Evolutionary conservation across 768 basidiomycete species (phyloP), one percentile per base, ranked within the genome.

Genomic region (Megacollybia marginata): DNA sequence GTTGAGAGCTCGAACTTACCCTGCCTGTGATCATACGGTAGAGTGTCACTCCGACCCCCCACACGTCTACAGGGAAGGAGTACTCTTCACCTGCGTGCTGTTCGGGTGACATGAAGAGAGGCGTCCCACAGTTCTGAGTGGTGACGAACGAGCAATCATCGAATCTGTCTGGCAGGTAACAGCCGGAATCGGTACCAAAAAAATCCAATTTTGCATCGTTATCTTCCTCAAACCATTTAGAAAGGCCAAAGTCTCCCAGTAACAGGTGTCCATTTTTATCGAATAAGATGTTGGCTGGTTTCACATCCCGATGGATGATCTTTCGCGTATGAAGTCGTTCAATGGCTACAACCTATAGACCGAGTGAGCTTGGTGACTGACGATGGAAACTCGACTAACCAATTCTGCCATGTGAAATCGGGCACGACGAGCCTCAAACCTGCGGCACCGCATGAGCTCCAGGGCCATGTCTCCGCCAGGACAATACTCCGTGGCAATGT

Each of bases 1-100:
- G 9, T 48, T 4, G 31, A 9, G 11, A 28, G 11, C 34, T 13
- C n/a, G 54, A 8, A 52, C 62, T 48, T 42, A 67, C 68, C 43
- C 73, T 66, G 9, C 87, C 88, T 0, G 80, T 80, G 38, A 91
- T 69, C 46, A 93, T 73, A 36, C 80, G 78, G 61, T 85, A 85
- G 4, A 92, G 73, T 28, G 88, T 74, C 46, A 88, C 78, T 0
- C 86, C 86, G 5, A 87, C 62, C 1, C 89, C 86, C 90, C 90
- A 93, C 44, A 88, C 76, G 52, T 93, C 90, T 2, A 63, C 59
- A 11, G 62, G 62, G 54, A 65, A 67, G 2, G 62, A 62, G 45
- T 66, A 65, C 6, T 53, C 56, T 32, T 57, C 51, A 23, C 57
- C 47, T 3, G 50, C 48, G 44, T 61, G 54, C 5, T 65, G 54